Evolutionary conservation across 306 rosid genomes (phyloP).

Genomic region (Mucuna pruriens): DNA sequence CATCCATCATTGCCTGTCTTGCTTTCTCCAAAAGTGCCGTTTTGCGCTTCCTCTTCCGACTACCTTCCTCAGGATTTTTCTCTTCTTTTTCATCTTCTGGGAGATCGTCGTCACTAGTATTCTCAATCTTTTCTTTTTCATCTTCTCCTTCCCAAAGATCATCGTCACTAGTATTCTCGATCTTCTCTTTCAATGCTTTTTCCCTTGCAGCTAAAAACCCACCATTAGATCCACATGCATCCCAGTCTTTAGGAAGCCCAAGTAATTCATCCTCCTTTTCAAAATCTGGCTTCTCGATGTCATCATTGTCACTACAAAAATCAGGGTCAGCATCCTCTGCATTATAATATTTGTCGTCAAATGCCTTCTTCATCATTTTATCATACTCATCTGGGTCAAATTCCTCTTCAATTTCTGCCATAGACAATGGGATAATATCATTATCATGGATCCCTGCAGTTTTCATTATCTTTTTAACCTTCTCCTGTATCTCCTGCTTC

Average conservation of each 20-base stretch:
- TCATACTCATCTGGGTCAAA: conserved; percentile 89
- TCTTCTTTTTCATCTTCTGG: conserved; percentile 34
- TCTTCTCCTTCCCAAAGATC: conserved; percentile 39
- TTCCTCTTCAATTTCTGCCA: conserved; percentile 75
- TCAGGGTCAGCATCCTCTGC: conserved; percentile 65
- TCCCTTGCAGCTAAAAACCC: conserved; percentile 81
- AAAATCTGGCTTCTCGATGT: conserved; percentile 80
- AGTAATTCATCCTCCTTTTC: conserved; percentile 85
- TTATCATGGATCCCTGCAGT: conserved; percentile 74
- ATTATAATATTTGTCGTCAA: conserved; percentile 71
- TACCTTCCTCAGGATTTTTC: conserved; percentile 51
- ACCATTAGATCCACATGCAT: conserved; percentile 50
- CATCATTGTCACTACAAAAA: conserved; percentile 60
- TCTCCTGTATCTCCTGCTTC: conserved; percentile 86
- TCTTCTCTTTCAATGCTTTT: conserved; percentile 54
- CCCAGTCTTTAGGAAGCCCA: conserved; percentile 84
- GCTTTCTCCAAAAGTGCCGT: conserved; percentile 84
- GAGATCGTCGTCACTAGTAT: conserved; percentile 33
- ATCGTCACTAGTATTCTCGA: conserved; percentile 44
- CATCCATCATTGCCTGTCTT: conserved; percentile 85
- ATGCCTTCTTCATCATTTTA: conserved; percentile 79
- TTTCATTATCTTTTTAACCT: conserved; percentile 66
- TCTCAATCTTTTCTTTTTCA: conserved; percentile 54
- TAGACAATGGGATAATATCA: conserved; percentile 58
- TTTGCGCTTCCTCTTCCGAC: conserved; percentile 75